phyloP scores from a whole-genome alignment of 768 basidiomycete genomes.

The Strobilomyces dryophilus region DNA sequence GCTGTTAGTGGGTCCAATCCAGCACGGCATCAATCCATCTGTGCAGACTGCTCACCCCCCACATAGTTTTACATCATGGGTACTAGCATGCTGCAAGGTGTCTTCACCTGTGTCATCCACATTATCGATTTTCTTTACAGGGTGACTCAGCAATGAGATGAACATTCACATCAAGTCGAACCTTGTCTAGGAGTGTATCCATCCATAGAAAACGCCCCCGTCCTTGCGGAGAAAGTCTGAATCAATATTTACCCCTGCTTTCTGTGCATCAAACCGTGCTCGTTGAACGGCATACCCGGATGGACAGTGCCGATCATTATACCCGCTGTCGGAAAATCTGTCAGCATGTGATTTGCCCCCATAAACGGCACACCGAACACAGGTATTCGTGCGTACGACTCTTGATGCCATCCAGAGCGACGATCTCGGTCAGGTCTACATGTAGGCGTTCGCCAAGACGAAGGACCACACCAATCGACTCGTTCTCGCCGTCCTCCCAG shows the following conservation, averaged over 20 bases:
- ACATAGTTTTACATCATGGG: slow-evolving; percentile 14
- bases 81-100: not conserved
- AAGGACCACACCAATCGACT: slow-evolving; percentile 14
- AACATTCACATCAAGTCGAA: slow-evolving; percentile 4
- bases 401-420: slow-evolving; percentile 28
- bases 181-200: slow-evolving; percentile 6
- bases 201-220: slow-evolving; percentile 22
- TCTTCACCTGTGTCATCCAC: slow-evolving; percentile 19
- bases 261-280: slow-evolving; percentile 26
- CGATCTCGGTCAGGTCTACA: slow-evolving; percentile 20
- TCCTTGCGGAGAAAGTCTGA: slow-evolving; percentile 18
- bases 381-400: slow-evolving; percentile 16
- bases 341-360: not conserved
- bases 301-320: slow-evolving; percentile 22
- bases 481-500: slow-evolving; percentile 9
- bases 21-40: slow-evolving; percentile 23
- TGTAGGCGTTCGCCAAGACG: slow-evolving; percentile 13
- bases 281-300: slow-evolving; percentile 29
- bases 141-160: slow-evolving; percentile 20
- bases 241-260: slow-evolving; percentile 20
- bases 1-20: slow-evolving; percentile 12
- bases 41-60: slow-evolving; percentile 18
- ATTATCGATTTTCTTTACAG: slow-evolving; percentile 11
- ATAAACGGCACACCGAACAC: slow-evolving; percentile 16
- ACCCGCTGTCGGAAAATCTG: slow-evolving; percentile 14